A percentile compares a stretch with the other conserved stretches of the same genome.
Conservation (phyloP, 2,329 filamentous ascomycete species). For the Penicillium sp. region DNA sequence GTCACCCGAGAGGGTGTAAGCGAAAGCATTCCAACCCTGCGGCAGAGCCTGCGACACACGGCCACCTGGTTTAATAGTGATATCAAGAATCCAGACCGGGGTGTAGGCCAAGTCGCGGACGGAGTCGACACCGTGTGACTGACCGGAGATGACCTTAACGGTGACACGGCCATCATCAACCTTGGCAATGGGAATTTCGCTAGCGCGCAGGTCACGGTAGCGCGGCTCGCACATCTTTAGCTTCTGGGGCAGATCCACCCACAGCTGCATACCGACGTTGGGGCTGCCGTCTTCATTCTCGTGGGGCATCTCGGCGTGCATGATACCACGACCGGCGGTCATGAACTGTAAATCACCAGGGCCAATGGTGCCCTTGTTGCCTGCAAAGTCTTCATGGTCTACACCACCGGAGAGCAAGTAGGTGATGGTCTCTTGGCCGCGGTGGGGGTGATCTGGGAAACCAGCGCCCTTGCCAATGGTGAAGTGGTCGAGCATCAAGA, state of each 20-base stretch:
- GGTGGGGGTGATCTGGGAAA: constrained; percentile 82
- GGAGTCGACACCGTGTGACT: constrained; percentile 78
- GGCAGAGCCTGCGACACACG: constrained; percentile 73
- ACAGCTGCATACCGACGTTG: constrained; percentile 88
- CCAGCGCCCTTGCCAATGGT: constrained; percentile 74
- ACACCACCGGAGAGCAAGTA: constrained; percentile 83
- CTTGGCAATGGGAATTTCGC: constrained; percentile 74
- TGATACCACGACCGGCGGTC: constrained; percentile 88
- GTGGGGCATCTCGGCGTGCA: constrained; percentile 93
- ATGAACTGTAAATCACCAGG: constrained; percentile 96
- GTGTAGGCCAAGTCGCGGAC: constrained; percentile 92
- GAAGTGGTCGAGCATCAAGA: constrained; percentile 97
- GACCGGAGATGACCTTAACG: constrained; percentile 88
- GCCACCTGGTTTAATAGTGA: constrained; percentile 76
- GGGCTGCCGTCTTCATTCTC: constrained; percentile 71
- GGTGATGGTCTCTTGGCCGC: constrained; percentile 86
- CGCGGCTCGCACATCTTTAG: constrained; percentile 88
- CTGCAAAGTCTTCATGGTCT: constrained; percentile 90
- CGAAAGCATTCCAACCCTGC: constrained; percentile 82
- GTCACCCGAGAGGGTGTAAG: constrained; percentile 76
- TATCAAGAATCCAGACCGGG: constrained; percentile 91
- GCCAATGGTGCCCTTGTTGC: constrained; percentile 77
- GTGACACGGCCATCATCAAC: constrained; percentile 70
- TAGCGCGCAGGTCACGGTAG: constrained; percentile 78
- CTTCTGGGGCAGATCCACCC: constrained; percentile 82